phyloP scores from a whole-genome alignment of 2,329 filamentous ascomycete species.

The Penicillium sp. region DNA sequence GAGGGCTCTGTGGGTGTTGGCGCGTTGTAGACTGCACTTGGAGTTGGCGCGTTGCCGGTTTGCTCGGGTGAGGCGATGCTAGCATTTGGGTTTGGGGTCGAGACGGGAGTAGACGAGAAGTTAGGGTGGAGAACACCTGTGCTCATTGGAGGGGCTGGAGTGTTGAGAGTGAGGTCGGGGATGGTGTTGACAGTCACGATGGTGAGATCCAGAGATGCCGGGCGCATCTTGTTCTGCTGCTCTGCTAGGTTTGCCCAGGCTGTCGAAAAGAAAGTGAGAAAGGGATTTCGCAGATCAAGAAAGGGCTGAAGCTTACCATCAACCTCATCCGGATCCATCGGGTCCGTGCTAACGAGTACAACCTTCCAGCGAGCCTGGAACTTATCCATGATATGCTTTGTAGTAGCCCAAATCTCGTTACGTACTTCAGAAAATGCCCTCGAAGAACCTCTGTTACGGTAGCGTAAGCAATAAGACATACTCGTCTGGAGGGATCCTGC shows the following conservation, averaged over 20 bases:
- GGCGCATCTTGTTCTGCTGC: conserved; percentile 40
- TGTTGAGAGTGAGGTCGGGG: conserved; percentile 39
- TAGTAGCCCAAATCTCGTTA: conserved; percentile 60
- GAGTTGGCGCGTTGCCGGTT: conserved; percentile 43
- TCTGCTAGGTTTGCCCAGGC: conserved; percentile 43
- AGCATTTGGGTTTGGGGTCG: conserved; percentile 41
- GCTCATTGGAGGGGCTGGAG: conserved; percentile 36
- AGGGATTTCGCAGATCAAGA: neutral
- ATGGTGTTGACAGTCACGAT: conserved; percentile 39
- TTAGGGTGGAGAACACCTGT: conserved; percentile 36
- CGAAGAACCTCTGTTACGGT: conserved; percentile 34
- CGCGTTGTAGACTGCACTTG: conserved; percentile 41
- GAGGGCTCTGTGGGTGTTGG: conserved; percentile 37
- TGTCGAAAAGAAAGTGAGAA: conserved; percentile 28
- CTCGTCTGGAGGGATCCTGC: conserved; percentile 56
- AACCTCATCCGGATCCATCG: conserved; percentile 54
- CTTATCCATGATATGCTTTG: conserved; percentile 56
- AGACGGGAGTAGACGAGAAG: conserved; percentile 40
- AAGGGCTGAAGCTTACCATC: conserved; percentile 42
- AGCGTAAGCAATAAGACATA: conserved; percentile 57
- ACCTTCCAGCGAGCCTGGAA: conserved; percentile 58
- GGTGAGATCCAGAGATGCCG: conserved; percentile 38
- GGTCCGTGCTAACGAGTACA: conserved; percentile 56
- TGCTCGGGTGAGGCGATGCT: conserved; percentile 47
- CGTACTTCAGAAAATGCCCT: conserved; percentile 53